Evolutionary conservation across 2,329 filamentous ascomycete genomes (phyloP).

Genomic region (Xylaria sp.): DNA sequence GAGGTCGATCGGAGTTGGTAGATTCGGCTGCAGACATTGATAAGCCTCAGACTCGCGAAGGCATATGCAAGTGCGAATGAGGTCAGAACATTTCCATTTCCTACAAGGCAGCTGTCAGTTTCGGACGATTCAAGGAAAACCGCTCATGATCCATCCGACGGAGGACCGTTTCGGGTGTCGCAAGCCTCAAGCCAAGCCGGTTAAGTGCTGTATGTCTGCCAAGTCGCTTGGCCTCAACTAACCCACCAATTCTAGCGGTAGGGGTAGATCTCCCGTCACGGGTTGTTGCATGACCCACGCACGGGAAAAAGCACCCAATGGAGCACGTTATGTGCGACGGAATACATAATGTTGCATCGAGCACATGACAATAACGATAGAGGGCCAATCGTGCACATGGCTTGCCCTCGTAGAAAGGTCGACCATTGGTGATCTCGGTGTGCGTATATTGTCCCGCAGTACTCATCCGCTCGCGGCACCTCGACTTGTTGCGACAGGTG

Average conservation of each 20-base stretch:
- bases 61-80: too few species aligned
- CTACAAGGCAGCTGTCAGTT: background rate
- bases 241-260: background rate
- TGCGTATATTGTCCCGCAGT: background rate
- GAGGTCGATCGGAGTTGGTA: too few species aligned
- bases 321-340: background rate
- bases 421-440: background rate
- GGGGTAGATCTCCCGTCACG: background rate
- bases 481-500: background rate
- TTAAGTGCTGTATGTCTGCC: background rate
- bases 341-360: background rate
- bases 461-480: background rate
- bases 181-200: background rate
- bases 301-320: constrained; percentile 1
- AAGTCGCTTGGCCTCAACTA: background rate
- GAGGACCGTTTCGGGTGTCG: background rate
- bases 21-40: too few species aligned
- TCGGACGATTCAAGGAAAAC: background rate
- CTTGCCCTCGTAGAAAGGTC: background rate
- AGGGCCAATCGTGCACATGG: background rate
- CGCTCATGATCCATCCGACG: background rate
- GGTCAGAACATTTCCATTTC: too few species aligned
- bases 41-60: too few species aligned
- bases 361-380: background rate
- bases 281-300: background rate